A percentile compares a stretch with the other conserved stretches of the same genome.
Conservation (phyloP, 2,329 filamentous ascomycete genomes). For the Fusarium continuum region DNA sequence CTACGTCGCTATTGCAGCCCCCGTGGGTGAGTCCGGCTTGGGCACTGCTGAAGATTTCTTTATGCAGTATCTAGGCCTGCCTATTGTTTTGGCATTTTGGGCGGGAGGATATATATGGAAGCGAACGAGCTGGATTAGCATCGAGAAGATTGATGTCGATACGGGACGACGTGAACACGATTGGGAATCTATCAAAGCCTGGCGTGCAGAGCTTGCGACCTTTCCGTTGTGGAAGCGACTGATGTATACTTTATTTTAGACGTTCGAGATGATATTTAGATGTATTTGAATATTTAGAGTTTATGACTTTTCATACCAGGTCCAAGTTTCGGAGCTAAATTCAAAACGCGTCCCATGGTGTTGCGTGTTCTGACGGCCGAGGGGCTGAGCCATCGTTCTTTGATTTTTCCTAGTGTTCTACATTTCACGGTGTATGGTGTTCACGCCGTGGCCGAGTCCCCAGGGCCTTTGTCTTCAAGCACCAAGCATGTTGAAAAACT, state of each 20-base stretch:
- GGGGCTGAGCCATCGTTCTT: no score
- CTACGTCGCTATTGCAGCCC: slow-evolving; percentile 57
- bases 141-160: slow-evolving; percentile 72
- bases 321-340: no score
- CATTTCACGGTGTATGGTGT: no score
- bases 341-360: no score
- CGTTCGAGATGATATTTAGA: fast-evolving
- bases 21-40: slow-evolving; percentile 45
- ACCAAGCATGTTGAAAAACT: no score
- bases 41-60: slow-evolving; percentile 62
- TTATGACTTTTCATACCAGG: no score
- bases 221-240: slow-evolving; percentile 59
- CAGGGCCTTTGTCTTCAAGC: no score
- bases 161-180: slow-evolving; percentile 70
- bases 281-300: not conserved
- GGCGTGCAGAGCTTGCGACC: slow-evolving; percentile 57
- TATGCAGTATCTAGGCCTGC: slow-evolving; percentile 61
- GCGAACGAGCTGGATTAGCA: slow-evolving; percentile 65
- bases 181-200: slow-evolving; percentile 67
- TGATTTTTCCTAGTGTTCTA: no score
- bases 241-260: slow-evolving; percentile 22
- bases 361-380: no score
- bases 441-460: no score
- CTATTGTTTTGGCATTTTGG: slow-evolving; percentile 65
- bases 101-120: slow-evolving; percentile 70